Evolutionary conservation across 2,329 filamentous ascomycete species (phyloP), one percentile per base, ranked within the genome.

Genomic region (Trichoderma arundinaceum): DNA sequence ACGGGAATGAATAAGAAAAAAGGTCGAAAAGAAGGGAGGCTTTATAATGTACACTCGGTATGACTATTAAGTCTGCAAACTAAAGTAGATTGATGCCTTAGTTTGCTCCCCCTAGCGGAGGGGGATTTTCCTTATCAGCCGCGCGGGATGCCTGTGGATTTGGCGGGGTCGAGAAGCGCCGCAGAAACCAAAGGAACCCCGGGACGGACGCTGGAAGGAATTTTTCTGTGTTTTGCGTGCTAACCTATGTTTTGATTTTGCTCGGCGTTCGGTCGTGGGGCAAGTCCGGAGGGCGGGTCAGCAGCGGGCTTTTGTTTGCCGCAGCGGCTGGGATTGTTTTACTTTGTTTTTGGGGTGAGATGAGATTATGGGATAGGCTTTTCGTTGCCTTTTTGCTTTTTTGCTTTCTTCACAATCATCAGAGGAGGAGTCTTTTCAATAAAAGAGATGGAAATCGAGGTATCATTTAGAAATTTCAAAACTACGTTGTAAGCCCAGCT

Each of bases 121-220:
- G 48, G 48, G 48, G 48, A 51, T 38, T 38, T 38, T 38, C 10
- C 41, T 43, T 43, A 43, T 43, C 41, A 43, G 41, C 41, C 41
- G 41, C 41, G 41, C 13, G 22, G 2, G 22, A 38, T 38, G 35
- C 35, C 35, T 38, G 35, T 28, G 46, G 46, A 49, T 46, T 33
- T 51, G 48, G 48, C 48, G 33, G 32, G 51, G 51, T 15, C 17
- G 19, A 13, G 39, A 41, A 7, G 35, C 35, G 58, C 33, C 19
- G 19, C 46, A 61, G 58, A 61, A 61, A 35, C 58, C 33, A 41
- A 51, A 61, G 38, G 58, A 61, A 61, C 8, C 35, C 22, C 22
- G 22, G 22, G 22, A 28, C 22, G 22, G 22, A 28, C 22, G 22
- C 22, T 28, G 22, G 22, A 12, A 10, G 39, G 13, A 44, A 32